Evolutionary conservation across 2,329 filamentous ascomycete genomes (phyloP), one percentile per base, ranked within the genome.

Genomic region (Cladosporium cucumerinum): DNA sequence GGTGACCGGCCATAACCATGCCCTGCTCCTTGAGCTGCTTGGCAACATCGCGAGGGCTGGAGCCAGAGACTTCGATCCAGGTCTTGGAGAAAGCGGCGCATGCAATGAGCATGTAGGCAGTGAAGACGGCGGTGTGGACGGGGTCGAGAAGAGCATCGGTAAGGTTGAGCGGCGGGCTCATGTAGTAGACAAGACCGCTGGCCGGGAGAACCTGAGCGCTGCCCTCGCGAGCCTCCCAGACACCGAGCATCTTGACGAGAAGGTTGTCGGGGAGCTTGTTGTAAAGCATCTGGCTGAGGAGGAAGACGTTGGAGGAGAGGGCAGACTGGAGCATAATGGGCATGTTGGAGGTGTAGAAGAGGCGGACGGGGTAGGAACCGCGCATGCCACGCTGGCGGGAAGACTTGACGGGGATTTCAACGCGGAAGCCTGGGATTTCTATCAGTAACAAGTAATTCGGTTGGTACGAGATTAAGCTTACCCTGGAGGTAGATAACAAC

Each of bases 331-430:
- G 87, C 95, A 99, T 99, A 83, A 99, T 99, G 78, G 95, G 95
- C 96, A 99, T 99, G 90, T 99, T 99, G 80, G 93, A 97, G 78
- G 95, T 99, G 85, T 99, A 99, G 88, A 99, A 99, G 66, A 99
- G 91, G 77, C 96, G 94, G 80, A 99, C 88, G 75, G 95, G 95
- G 87, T 98, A 99, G 48, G 93, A 96, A 76, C 94, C 96, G 75
- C 95, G 94, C 79, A 96, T 95, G 81, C 95, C 95, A 86, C 95
- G 93, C 87, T 99, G 95, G 82, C 95, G 93, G 74, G 93, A 94
- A 67, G 93, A 97, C 89, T 99, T 99, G 86, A 99, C 95, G 69
- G 96, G 96, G 78, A 99, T 99, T 84, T 99, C 95, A 77, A 99
- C 95, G 72, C 95, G 95, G 92, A 99, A 98, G 71, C 95, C 94